These are phyloP conservation scores for Scenedesmus sp. DNA, from an alignment of 163 green algal genomes.

Conservation along the genomic window DNA sequence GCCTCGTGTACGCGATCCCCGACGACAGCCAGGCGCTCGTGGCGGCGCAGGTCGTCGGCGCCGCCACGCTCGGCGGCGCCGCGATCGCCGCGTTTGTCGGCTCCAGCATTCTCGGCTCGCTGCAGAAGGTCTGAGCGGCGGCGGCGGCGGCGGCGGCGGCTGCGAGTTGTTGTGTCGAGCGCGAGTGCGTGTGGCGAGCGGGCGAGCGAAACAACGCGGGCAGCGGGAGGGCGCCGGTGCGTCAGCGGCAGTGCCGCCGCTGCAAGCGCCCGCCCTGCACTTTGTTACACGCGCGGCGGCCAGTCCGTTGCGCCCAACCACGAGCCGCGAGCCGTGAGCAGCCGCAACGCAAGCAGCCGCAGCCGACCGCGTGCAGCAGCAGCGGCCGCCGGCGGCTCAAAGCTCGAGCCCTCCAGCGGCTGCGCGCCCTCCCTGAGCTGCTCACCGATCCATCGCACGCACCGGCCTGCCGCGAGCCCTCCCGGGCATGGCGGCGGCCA, in stretches of 20 bases:
- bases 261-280: neutral
- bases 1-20: conserved; percentile 66
- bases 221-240: neutral
- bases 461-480: too few relatives aligned
- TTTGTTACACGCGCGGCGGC: neutral
- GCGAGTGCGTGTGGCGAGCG: neutral
- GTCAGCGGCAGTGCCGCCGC: neutral
- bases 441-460: too few relatives aligned
- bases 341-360: neutral
- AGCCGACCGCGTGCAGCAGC: neutral
- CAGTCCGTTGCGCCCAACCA: neutral
- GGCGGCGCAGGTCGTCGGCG: conserved; percentile 49
- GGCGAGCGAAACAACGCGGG: neutral
- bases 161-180: neutral
- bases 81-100: conserved; percentile 58
- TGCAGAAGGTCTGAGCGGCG: conserved; percentile 47
- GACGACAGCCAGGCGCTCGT: conserved; percentile 60
- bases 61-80: conserved; percentile 45
- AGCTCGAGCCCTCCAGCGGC: too few relatives aligned
- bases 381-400: too few relatives aligned
- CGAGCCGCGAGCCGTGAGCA: neutral
- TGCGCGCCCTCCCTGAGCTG: too few relatives aligned
- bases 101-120: conserved; percentile 29
- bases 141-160: neutral
- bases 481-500: too few relatives aligned